A percentile compares a stretch with the other conserved stretches of the same genome.
Evolutionary conservation across 768 basidiomycete genomes (phyloP).

Genomic region (Mycena indigotica): DNA sequence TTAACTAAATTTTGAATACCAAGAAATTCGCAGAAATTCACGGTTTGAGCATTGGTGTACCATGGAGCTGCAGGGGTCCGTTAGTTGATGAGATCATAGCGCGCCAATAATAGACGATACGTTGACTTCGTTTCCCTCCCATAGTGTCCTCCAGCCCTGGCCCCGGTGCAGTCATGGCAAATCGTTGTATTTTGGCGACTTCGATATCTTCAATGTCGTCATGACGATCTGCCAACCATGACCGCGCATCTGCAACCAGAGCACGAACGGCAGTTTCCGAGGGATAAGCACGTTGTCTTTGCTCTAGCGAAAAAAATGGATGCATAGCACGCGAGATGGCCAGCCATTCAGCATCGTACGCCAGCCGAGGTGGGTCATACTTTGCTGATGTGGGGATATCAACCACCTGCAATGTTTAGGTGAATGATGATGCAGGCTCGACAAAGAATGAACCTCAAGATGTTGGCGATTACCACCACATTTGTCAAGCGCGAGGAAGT

Average conservation of each 20-base stretch:
- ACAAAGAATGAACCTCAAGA: conserved; percentile 60
- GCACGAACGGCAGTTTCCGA: conserved; percentile 52
- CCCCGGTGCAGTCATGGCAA: conserved; percentile 67
- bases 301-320: conserved; percentile 65
- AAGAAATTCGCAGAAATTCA: conserved; percentile 79
- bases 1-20: conserved; percentile 69
- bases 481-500: conserved; percentile 91
- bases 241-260: conserved; percentile 61
- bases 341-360: conserved; percentile 91
- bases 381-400: conserved; percentile 48
- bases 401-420: conserved; percentile 55
- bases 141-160: conserved; percentile 42
- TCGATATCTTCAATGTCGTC: conserved; percentile 32
- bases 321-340: conserved; percentile 90
- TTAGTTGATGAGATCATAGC: conserved; percentile 6
- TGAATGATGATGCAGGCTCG: background rate
- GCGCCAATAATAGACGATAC: conserved; percentile 33
- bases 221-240: conserved; percentile 66
- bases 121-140: conserved; percentile 28
- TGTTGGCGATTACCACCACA: conserved; percentile 77
- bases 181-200: conserved; percentile 63
- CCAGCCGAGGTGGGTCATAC: conserved; percentile 41
- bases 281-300: conserved; percentile 61
- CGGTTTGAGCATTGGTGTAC: conserved; percentile 90
- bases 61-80: conserved; percentile 56